Conservation (phyloP, 768 basidiomycete genomes). For the Pilatotrama ljubarskyi region DNA sequence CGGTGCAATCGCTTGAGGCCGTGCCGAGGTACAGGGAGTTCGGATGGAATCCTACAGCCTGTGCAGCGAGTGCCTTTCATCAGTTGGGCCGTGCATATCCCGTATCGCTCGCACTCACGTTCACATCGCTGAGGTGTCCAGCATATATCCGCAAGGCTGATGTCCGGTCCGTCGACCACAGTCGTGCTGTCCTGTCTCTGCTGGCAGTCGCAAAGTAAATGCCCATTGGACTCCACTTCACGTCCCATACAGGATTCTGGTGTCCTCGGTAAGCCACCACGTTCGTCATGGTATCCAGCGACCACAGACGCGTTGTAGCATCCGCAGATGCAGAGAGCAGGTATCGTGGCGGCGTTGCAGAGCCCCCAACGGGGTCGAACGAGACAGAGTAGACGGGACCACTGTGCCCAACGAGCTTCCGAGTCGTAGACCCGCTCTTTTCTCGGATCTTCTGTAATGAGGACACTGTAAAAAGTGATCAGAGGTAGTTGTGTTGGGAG, state of each 20-base stretch:
- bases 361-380: slow-evolving; percentile 90
- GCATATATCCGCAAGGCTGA: slow-evolving; percentile 89
- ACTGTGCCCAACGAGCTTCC: slow-evolving; percentile 97
- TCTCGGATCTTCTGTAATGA: slow-evolving; percentile 70
- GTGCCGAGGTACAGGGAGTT: slow-evolving; percentile 97
- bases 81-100: not conserved
- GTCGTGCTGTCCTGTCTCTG: slow-evolving; percentile 88
- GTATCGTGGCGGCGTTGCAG: slow-evolving; percentile 81
- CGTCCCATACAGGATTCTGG: slow-evolving; percentile 98
- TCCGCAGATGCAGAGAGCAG: slow-evolving; percentile 93
- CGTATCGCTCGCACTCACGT: slow-evolving; percentile 57
- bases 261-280: slow-evolving; percentile 94
- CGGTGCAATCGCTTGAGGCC: slow-evolving; percentile 94
- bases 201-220: slow-evolving; percentile 98
- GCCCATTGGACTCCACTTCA: slow-evolving; percentile 97
- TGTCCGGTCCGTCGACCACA: slow-evolving; percentile 94
- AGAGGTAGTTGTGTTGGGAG: not conserved
- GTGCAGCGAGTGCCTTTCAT: not conserved
- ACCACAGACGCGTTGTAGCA: slow-evolving; percentile 90
- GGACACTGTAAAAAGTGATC: slow-evolving; percentile 41
- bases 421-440: slow-evolving; percentile 79
- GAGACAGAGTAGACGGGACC: slow-evolving; percentile 94
- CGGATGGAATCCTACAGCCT: slow-evolving; percentile 97
- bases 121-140: slow-evolving; percentile 95
- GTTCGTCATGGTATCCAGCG: slow-evolving; percentile 91